phyloP scores from a whole-genome alignment of 2,329 filamentous ascomycete species.

The Trichophyton simii region DNA sequence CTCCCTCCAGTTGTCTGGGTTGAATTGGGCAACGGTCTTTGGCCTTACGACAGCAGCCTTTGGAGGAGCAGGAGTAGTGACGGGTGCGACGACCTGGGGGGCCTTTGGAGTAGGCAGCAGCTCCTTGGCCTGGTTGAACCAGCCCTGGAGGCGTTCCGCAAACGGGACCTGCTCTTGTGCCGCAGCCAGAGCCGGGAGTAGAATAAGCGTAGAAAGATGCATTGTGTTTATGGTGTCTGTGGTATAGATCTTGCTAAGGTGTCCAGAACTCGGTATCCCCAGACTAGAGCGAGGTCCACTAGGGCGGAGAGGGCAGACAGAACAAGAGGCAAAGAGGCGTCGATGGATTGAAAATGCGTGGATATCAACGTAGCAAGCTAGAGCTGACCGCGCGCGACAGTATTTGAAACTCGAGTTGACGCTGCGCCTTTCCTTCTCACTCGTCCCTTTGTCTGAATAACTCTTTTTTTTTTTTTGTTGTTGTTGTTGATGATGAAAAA shows the following conservation, averaged over 20 bases:
- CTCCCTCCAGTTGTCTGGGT: conserved; percentile 45
- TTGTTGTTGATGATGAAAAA: not conserved
- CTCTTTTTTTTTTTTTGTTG: not conserved
- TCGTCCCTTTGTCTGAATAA: not conserved
- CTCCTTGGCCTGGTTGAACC: conserved; percentile 42
- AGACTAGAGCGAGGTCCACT: not conserved
- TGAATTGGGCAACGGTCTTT: conserved; percentile 43
- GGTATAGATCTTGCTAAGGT: not conserved
- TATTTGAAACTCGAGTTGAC: not conserved
- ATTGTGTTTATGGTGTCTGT: conserved; percentile 7
- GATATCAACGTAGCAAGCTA: not conserved
- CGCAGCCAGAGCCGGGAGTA: conserved; percentile 60
- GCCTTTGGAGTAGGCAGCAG: conserved; percentile 40
- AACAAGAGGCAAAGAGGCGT: not conserved
- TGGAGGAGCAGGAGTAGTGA: conserved; percentile 31
- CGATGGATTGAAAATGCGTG: not conserved
- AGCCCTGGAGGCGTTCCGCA: conserved; percentile 33
- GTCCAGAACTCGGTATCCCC: not conserved
- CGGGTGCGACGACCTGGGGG: conserved; percentile 25
- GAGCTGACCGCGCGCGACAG: not conserved
- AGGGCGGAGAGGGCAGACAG: not conserved
- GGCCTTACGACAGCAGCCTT: conserved; percentile 30
- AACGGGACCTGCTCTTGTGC: conserved; percentile 48
- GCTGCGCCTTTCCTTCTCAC: not conserved
- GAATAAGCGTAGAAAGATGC: conserved; percentile 37